Conservation (phyloP, 805 yeast genomes). For the Lipomyces yamanashiensis region DNA sequence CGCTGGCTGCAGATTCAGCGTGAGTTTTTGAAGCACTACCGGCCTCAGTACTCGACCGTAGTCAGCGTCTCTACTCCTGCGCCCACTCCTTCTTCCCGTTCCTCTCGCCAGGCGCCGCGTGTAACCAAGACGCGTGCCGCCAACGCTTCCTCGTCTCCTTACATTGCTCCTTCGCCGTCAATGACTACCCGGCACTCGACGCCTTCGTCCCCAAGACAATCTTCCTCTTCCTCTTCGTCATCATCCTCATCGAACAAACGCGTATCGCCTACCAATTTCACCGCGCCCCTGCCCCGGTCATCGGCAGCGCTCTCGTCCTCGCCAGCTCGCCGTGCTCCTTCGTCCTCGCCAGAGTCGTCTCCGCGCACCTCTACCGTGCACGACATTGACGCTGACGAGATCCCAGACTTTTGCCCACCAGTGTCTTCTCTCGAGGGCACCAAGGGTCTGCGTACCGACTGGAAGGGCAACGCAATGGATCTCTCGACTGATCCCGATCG, state of each 20-base stretch:
- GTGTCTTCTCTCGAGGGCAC: conserved; percentile 34
- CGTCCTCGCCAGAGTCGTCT: conserved; percentile 18
- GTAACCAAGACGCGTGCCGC: conserved; percentile 12
- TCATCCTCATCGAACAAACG: neutral
- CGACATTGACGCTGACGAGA: conserved; percentile 45
- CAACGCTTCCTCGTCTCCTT: neutral
- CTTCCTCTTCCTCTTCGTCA: neutral
- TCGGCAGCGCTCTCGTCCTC: conserved; percentile 3
- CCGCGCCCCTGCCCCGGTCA: conserved; percentile 8
- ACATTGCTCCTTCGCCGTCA: conserved; percentile 13
- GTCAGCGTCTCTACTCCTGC: conserved; percentile 12
- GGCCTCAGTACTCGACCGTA: conserved; percentile 20
- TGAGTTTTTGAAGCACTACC: conserved; percentile 18
- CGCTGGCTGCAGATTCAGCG: conserved; percentile 33
- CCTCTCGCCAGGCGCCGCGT: conserved; percentile 20
- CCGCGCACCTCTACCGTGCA: conserved; percentile 45
- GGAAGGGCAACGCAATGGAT: conserved; percentile 99
- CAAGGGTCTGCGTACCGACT: conserved; percentile 76
- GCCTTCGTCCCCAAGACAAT: conserved; percentile 12
- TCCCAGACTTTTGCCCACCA: conserved; percentile 41
- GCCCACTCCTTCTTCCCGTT: neutral
- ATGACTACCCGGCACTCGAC: conserved; percentile 21
- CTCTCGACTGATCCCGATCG: conserved; percentile 75
- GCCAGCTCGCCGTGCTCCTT: conserved; percentile 6
- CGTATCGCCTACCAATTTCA: conserved; percentile 23